phyloP scores from a whole-genome alignment of 441 rosid genomes.

The Pelargonium citronellum region DNA sequence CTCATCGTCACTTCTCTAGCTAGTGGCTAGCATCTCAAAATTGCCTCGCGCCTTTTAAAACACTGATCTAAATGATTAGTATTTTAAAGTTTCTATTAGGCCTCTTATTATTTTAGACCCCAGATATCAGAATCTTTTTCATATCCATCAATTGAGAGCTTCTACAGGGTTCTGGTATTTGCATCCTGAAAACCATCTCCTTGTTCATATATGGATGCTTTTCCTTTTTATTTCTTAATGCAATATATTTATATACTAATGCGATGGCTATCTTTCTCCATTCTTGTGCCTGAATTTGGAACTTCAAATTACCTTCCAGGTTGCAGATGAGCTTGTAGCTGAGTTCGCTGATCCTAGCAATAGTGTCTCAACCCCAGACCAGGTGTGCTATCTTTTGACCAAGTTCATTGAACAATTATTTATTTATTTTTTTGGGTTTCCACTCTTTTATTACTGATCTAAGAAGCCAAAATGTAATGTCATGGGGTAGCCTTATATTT shows the following conservation, averaged over 20 bases:
- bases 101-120: no score
- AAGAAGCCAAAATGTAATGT: conserved; percentile 15
- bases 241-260: no score
- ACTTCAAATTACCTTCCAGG: conserved; percentile 51
- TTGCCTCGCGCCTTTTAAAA: no score
- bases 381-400: conserved; percentile 40
- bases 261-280: not conserved
- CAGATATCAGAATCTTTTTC: not conserved
- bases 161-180: not conserved
- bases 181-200: not conserved
- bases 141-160: not conserved
- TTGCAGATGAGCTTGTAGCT: conserved; percentile 98
- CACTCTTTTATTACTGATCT: conserved; percentile 9
- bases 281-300: conserved; percentile 23
- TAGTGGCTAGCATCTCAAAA: no score
- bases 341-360: conserved; percentile 85
- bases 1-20: no score
- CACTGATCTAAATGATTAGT: no score
- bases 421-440: conserved; percentile 9
- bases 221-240: not conserved
- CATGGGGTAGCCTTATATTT: not conserved
- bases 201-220: not conserved
- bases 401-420: not conserved
- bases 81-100: no score
- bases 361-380: conserved; percentile 75